Evolutionary conservation across 2,329 filamentous ascomycete species (phyloP).

Genomic region (Shiraia sp.): DNA sequence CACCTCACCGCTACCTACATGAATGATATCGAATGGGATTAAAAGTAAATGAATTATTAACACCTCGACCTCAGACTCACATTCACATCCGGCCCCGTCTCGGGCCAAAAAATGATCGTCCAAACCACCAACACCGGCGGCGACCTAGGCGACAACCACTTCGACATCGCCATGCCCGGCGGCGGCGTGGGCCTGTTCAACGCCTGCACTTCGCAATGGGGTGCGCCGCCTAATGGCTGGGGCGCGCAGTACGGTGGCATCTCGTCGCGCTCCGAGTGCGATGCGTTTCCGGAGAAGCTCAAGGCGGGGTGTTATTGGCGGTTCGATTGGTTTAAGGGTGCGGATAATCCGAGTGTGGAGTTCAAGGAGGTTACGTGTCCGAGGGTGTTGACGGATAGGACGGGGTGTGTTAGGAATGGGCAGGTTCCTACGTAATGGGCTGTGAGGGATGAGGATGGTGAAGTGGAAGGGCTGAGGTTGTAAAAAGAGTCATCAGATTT

Average conservation of each 20-base stretch:
- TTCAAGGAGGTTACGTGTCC: constrained; percentile 43
- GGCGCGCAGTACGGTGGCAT: constrained; percentile 42
- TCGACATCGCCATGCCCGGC: constrained; percentile 45
- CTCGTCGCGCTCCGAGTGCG: constrained; percentile 34
- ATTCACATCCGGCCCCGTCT: constrained; percentile 59
- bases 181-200: constrained; percentile 44
- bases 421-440: neutral
- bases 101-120: constrained; percentile 65
- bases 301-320: constrained; percentile 44
- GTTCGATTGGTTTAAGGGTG: constrained; percentile 42
- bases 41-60: constrained; percentile 4
- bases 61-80: constrained; percentile 49
- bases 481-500: too few relatives aligned
- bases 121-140: constrained; percentile 65
- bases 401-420: constrained; percentile 28
- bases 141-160: constrained; percentile 43
- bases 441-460: too few relatives aligned
- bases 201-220: constrained; percentile 38
- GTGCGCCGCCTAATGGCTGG: constrained; percentile 40
- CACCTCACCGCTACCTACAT: too few relatives aligned
- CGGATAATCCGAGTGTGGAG: constrained; percentile 38
- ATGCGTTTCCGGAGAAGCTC: constrained; percentile 39
- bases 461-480: too few relatives aligned
- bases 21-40: neutral
- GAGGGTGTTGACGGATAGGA: constrained; percentile 34